Evolutionary conservation across 257 asterid genomes (phyloP).

Genomic region (Misopates orontium): DNA sequence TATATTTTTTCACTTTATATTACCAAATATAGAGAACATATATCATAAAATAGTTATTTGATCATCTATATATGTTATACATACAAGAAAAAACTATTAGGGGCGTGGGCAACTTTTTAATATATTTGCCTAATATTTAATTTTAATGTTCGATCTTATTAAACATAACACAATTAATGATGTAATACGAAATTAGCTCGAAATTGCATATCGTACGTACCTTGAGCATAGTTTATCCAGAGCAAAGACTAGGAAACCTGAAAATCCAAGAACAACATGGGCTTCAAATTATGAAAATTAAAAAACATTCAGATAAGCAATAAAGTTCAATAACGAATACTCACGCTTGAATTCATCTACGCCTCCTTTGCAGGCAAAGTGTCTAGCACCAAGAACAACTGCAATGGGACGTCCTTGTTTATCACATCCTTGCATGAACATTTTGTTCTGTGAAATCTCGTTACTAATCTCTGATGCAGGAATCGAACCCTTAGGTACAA

Average conservation of each 20-base stretch:
- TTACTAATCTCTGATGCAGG: constrained; percentile 47
- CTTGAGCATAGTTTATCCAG: constrained; percentile 69
- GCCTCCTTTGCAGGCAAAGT: constrained; percentile 61
- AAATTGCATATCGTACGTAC: too few species aligned
- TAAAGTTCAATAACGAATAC: not conserved
- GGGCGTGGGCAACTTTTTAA: too few species aligned
- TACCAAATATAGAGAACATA: too few species aligned
- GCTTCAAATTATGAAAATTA: not conserved
- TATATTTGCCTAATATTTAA: too few species aligned
- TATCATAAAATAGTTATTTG: too few species aligned
- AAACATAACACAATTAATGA: too few species aligned
- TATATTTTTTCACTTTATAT: too few species aligned
- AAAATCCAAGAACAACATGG: constrained; percentile 10
- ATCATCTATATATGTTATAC: too few species aligned
- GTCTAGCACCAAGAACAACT: constrained; percentile 55
- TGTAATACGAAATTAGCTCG: too few species aligned
- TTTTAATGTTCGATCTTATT: too few species aligned
- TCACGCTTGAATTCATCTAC: constrained; percentile 72
- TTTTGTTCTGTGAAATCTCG: constrained; percentile 65
- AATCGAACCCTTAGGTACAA: constrained; percentile 61
- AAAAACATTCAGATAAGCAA: not conserved
- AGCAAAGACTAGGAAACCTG: constrained; percentile 70
- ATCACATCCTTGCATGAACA: constrained; percentile 71
- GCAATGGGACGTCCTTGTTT: constrained; percentile 68
- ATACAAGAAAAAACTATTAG: too few species aligned